Evolutionary conservation across 805 yeast genomes (phyloP), one percentile per base, ranked within the genome.

Genomic region (Candida nitratophila): DNA sequence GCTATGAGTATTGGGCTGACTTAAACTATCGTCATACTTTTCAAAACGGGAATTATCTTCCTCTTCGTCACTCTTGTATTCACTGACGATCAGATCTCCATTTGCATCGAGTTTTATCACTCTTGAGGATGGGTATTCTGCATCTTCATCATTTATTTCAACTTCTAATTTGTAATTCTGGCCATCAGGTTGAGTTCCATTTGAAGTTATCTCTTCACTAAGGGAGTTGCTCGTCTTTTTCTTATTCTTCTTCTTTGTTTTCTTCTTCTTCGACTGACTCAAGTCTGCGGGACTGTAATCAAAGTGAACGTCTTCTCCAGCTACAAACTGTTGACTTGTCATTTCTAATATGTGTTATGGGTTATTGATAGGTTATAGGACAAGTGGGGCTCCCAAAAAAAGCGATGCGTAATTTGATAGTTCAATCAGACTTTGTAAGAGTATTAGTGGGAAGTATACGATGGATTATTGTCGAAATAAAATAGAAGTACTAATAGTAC

Each of bases 41-140:
- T 49, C 47, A 42, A 30, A 50, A 44, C 49, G 50, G 20, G 50
- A 49, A 4, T 21, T 31, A n/a, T 33, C 41, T 17, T 37, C 24
- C 24, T 48, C 47, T 42, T 31, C 48, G 44, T 50, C 52, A 21
- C 32, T 29, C 14, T 53, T 54, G 41, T 78, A 56, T 42, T 76
- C 71, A 52, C 84, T 83, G 21, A 86, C 88, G 40, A 85, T 75
- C 5, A 86, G 84, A 51, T 83, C 86, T 8, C 95, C 95, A 57
- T 85, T 83, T 5, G 60, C 50, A 4, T 77, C 84, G 51, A 81
- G 80, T 51, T 77, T 82, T 39, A 84, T 79, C 4, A 84, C 79
- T 45, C 93, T 62, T 9, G 89, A 81, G 14, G 76, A 71, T 2
- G 93, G 93, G 55, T 84, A 84, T 15, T 81, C 87, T 31, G 75